Conservation (phyloP, 306 rosid genomes). For the Gillenia trifoliata region DNA sequence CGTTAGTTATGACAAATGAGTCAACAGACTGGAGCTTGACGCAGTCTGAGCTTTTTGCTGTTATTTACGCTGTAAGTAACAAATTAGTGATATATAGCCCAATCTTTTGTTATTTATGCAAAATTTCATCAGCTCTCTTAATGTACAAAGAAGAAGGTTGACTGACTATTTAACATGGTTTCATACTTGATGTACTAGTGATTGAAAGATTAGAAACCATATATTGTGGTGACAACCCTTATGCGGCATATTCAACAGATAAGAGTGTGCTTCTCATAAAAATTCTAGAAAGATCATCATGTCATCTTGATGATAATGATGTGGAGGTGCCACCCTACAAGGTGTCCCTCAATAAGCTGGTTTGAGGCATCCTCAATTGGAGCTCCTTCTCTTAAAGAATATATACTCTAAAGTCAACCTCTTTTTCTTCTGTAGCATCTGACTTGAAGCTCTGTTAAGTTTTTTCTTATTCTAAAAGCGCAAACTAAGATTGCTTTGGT, state of each 20-base stretch:
- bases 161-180: neutral
- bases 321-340: too few species aligned
- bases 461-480: neutral
- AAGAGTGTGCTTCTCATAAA: neutral
- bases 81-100: neutral
- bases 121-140: neutral
- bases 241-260: neutral
- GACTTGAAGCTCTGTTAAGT: neutral
- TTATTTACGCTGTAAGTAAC: constrained; percentile 74
- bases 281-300: neutral
- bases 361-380: too few species aligned
- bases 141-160: neutral
- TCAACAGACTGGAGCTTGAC: constrained; percentile 76
- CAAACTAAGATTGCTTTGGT: neutral
- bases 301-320: neutral
- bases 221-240: neutral
- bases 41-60: constrained; percentile 66
- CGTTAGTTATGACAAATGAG: constrained; percentile 49
- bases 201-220: neutral
- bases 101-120: neutral
- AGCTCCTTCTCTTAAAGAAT: neutral
- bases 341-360: too few species aligned
- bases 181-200: neutral
- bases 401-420: neutral
- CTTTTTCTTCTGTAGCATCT: neutral